Conservation (phyloP, 2,329 filamentous ascomycete species). For the Penicillium decumbens region DNA sequence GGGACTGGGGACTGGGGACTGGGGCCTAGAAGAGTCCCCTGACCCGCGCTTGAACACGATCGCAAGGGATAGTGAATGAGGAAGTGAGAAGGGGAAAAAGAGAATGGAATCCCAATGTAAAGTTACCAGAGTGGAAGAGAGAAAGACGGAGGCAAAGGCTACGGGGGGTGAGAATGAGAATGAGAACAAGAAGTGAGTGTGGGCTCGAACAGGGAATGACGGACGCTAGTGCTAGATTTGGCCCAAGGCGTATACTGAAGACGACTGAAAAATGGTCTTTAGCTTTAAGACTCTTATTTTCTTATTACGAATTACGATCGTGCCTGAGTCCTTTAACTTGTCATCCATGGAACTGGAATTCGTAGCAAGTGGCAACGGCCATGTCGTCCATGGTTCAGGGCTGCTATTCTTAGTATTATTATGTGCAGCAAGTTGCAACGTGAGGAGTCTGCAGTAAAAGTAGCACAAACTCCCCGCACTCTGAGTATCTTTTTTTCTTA, state of each 20-base stretch:
- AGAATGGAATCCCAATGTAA: neutral
- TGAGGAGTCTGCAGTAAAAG: neutral
- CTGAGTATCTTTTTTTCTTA: neutral
- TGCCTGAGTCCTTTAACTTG: neutral
- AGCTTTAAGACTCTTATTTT: neutral
- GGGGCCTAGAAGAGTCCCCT: conserved; percentile 10
- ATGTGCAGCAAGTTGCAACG: neutral
- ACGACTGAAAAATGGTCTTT: neutral
- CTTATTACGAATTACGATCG: neutral
- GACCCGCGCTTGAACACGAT: conserved; percentile 26
- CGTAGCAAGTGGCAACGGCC: neutral
- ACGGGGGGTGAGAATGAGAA: no score
- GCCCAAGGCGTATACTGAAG: neutral
- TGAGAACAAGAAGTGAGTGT: neutral
- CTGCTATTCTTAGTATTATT: neutral
- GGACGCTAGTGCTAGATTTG: conserved; percentile 10
- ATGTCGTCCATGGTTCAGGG: neutral
- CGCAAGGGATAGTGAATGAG: conserved; percentile 6
- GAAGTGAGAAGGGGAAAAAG: neutral
- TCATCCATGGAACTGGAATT: neutral
- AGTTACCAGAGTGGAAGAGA: neutral
- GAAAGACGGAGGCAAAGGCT: neutral
- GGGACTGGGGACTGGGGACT: conserved; percentile 2
- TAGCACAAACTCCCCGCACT: neutral
- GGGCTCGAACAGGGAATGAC: conserved; percentile 12